Percentiles rank a stretch among this genome's conserved stretches.
Evolutionary conservation across 148 eudicot species (phyloP).

Genomic region (Rhododendron molle): DNA sequence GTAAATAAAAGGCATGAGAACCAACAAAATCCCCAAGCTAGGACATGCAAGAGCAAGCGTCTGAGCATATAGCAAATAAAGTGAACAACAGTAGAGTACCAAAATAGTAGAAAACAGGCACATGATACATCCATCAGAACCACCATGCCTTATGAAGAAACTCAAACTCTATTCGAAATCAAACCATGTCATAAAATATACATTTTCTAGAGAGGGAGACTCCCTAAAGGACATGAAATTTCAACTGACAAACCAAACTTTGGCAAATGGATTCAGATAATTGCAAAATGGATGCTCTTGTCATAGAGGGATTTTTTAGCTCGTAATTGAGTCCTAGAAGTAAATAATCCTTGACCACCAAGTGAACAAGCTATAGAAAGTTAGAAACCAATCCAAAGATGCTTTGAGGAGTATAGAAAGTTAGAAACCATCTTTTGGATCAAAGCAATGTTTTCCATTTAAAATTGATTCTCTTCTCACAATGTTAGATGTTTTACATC

Average conservation of each 20-base stretch:
- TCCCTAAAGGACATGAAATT: background rate
- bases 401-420: background rate
- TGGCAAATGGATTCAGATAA: background rate
- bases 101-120: background rate
- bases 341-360: background rate
- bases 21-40: background rate
- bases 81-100: background rate
- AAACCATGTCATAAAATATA: background rate
- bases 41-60: background rate
- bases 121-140: background rate
- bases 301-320: background rate
- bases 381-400: background rate
- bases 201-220: background rate
- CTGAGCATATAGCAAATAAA: background rate
- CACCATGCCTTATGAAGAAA: background rate
- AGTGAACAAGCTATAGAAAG: background rate
- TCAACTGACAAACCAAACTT: background rate
- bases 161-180: background rate
- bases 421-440: background rate
- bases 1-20: background rate
- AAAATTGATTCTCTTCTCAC: background rate
- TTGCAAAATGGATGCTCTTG: background rate
- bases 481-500: background rate
- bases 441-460: background rate
- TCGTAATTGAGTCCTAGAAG: background rate